Base-by-base conservation (phyloP, 495 filamentous ascomycete species). In the Annulohypoxylon moriforme region DNA sequence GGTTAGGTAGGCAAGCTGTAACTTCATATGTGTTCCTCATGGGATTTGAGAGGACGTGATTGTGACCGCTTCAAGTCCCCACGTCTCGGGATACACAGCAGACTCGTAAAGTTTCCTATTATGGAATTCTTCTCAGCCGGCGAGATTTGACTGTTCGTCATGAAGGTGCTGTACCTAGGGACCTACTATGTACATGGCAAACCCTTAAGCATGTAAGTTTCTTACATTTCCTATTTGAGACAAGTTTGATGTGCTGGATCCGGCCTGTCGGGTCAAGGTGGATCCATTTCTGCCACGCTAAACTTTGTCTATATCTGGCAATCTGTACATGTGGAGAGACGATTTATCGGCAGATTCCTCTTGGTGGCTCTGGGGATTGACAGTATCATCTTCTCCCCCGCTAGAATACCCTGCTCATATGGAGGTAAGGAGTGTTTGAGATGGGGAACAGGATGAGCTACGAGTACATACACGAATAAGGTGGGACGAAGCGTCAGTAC, bases 221-320 rank as follows among this genome's bases (percentile, higher is more conserved):
- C 46, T 49, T 46, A 14, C 27, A n/a, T 64, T 68, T 20, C 69
- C 64, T 40, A 47, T 60, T 55, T 31, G 22, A 49, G 58, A 22
- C 56, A 72, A 65, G 60, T 60, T 18, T 47, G 34, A 31, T 58
- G 38, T 66, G 60, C 56, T 29, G 60, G 52, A 53, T 66, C 70
- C 70, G 47, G 68, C 58, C 56, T 69, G 65, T 73, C 65, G 70
- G 70, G 70, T 66, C 56, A 0, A 29, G 55, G 60, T 65, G 65
- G 61, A 46, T 36, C 70, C 18, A 61, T 55, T 55, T 31, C 33
- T 18, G 53, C 18, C 36, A 16, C 59, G 46, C 69, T 68, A 69
- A 69, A 61, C 53, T 33, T 6, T 64, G 55, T 44, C 53, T 34
- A 44, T 52, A 10, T 58, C 29, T 63, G 57, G 49, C 13, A 53